Evolutionary conservation across 192 early-diverging fungal genomes (phyloP).

Genomic region (Globomyces pollinis-pini): DNA sequence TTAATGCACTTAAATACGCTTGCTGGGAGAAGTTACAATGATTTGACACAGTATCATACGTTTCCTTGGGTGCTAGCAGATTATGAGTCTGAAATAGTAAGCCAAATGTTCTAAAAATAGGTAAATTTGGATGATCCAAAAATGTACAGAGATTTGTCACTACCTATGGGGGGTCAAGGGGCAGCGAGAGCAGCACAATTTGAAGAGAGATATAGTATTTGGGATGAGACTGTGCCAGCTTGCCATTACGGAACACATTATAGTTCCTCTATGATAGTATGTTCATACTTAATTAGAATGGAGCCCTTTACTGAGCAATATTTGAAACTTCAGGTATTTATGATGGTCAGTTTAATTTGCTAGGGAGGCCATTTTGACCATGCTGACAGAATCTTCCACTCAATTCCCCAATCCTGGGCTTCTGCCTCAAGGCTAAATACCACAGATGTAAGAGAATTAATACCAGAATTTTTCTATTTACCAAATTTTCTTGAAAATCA

Average conservation of each 20-base stretch:
- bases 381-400: conserved; percentile 32
- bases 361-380: conserved; percentile 28
- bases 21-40: conserved; percentile 52
- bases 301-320: conserved; percentile 80
- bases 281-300: conserved; percentile 69
- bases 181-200: conserved; percentile 51
- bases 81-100: conserved; percentile 55
- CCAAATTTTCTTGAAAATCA: conserved; percentile 68
- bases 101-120: conserved; percentile 22
- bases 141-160: conserved; percentile 71
- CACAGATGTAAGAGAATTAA: conserved; percentile 34
- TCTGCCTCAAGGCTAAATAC: conserved; percentile 31
- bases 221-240: conserved; percentile 39
- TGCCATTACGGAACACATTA: conserved; percentile 90
- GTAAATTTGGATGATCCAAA: conserved; percentile 61
- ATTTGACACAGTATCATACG: conserved; percentile 83
- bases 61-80: conserved; percentile 85
- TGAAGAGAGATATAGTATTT: conserved; percentile 43
- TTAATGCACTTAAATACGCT: conserved; percentile 79
- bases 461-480: conserved; percentile 68
- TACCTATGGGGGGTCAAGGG: conserved; percentile 77
- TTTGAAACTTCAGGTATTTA: conserved; percentile 56
- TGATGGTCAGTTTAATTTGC: no score
- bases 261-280: conserved; percentile 82
- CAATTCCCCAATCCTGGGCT: conserved; percentile 25